Evolutionary conservation across 371 early-diverging fungal species (phyloP).

Genomic region (Coemansia sp.): DNA sequence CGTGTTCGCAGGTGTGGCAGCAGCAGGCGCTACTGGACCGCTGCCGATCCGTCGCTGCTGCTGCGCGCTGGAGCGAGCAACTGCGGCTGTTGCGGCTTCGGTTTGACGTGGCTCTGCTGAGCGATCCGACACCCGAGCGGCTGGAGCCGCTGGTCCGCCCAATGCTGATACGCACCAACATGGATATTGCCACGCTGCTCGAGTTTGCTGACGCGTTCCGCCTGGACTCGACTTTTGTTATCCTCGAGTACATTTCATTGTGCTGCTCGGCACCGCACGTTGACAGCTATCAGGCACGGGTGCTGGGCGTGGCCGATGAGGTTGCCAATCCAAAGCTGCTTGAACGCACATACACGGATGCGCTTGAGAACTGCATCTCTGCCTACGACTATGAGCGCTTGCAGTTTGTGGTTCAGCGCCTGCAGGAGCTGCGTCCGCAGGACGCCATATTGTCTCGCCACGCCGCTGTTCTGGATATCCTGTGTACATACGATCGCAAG

Average conservation of each 20-base stretch:
- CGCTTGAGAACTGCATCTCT: constrained; percentile 50
- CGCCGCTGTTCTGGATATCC: constrained; percentile 49
- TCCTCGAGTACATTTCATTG: constrained; percentile 44
- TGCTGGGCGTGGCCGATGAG: constrained; percentile 41
- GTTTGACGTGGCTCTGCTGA: constrained; percentile 39
- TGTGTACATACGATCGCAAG: constrained; percentile 53
- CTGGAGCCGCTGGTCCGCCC: constrained; percentile 46
- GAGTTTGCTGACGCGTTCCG: constrained; percentile 50
- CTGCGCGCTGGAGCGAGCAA: constrained; percentile 50
- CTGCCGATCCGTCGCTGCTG: constrained; percentile 38
- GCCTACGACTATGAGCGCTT: constrained; percentile 61
- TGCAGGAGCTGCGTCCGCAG: constrained; percentile 37
- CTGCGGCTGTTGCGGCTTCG: constrained; percentile 36
- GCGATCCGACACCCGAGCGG: constrained; percentile 34
- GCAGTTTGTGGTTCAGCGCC: constrained; percentile 45
- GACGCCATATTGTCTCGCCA: constrained; percentile 25
- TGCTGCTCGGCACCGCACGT: constrained; percentile 35
- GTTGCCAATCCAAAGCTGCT: constrained; percentile 50
- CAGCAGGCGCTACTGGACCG: constrained; percentile 49
- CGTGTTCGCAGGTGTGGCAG: constrained; percentile 47
- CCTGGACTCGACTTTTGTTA: constrained; percentile 33
- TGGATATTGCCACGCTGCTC: constrained; percentile 42
- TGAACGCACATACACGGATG: constrained; percentile 45
- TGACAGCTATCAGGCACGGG: constrained; percentile 45
- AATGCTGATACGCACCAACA: constrained; percentile 37